Base-by-base conservation (phyloP, 495 filamentous ascomycete genomes). In the Tuber umbilicatum region DNA sequence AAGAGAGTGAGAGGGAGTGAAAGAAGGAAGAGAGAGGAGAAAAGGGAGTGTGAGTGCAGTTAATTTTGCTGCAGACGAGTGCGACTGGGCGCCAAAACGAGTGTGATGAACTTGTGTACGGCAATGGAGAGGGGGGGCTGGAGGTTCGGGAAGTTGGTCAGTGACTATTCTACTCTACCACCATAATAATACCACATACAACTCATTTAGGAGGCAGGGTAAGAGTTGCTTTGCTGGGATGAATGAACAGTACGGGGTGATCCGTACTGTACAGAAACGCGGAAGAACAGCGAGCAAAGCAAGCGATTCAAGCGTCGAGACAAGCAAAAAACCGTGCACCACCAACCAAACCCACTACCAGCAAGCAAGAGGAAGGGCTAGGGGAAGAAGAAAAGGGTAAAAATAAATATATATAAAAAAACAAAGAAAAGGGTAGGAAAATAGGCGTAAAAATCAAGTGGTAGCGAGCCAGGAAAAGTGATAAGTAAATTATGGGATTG, bases 31-130 rank as follows among this genome's bases (percentile, higher is more conserved):
- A 43, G 37, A 55, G 37, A 55, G 55, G 71, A 73, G 31, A n/a
- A 70, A 76, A 79, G 73, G 72, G 78, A 80, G 77, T 69, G 78
- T 77, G 75, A 79, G 78, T 79, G 78, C 73, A 68, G 73, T 78
- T 77, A 74, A 78, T 78, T 78, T 75, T 75, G 50, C 76, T 78
- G 75, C 77, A 79, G 76, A 70, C 68, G 74, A 68, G 74, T 73
- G 76, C 76, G 69, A 78, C 75, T 68, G 68, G 68, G 76, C 68
- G 73, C 77, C 78, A 80, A 79, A 76, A 73, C 45, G 78, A 80
- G 78, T 69, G 77, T 79, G 69, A 72, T 80, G 78, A 80, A 71
- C 50, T 31, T 60, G 55, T 31, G 55, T 35, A 31, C 1, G 55
- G 27, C 14, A 35, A 35, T 73, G 76, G 75, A 75, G 71, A 47